phyloP scores from a whole-genome alignment of 1,139 yeast genomes.

The Arxiozyma telluris region DNA sequence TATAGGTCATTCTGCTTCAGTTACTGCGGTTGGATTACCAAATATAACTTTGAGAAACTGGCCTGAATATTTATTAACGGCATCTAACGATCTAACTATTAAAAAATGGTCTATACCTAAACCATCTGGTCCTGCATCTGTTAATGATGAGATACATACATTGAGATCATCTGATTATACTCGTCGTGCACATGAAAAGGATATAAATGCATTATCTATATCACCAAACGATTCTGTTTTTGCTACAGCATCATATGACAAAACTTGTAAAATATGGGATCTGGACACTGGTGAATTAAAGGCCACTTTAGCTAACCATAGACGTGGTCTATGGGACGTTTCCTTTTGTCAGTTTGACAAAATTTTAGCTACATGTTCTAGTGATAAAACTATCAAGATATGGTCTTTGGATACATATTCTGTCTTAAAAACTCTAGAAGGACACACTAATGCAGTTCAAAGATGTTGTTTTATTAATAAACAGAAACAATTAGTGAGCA shows the following conservation, averaged over 20 bases:
- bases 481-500: constrained; percentile 62
- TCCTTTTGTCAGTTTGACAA: constrained; percentile 74
- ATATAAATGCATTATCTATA: constrained; percentile 78
- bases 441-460: constrained; percentile 89
- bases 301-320: constrained; percentile 81
- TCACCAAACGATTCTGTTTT: constrained; percentile 81
- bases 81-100: constrained; percentile 80
- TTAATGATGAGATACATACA: constrained; percentile 28
- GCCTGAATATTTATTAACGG: constrained; percentile 75
- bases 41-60: constrained; percentile 40
- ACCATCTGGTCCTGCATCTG: constrained; percentile 14
- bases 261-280: constrained; percentile 85
- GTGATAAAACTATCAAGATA: constrained; percentile 81
- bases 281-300: constrained; percentile 70
- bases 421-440: constrained; percentile 79
- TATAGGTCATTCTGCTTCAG: constrained; percentile 80
- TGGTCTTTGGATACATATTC: constrained; percentile 79
- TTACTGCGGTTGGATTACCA: constrained; percentile 75
- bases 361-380: constrained; percentile 67
- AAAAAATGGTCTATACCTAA: constrained; percentile 79
- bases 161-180: constrained; percentile 63
- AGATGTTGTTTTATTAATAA: constrained; percentile 61
- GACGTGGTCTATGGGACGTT: constrained; percentile 91
- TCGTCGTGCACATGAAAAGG: constrained; percentile 93
- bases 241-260: constrained; percentile 96